Base-by-base conservation (phyloP, 176 grass and related monocot species). In the Tuctoria greenei region DNA sequence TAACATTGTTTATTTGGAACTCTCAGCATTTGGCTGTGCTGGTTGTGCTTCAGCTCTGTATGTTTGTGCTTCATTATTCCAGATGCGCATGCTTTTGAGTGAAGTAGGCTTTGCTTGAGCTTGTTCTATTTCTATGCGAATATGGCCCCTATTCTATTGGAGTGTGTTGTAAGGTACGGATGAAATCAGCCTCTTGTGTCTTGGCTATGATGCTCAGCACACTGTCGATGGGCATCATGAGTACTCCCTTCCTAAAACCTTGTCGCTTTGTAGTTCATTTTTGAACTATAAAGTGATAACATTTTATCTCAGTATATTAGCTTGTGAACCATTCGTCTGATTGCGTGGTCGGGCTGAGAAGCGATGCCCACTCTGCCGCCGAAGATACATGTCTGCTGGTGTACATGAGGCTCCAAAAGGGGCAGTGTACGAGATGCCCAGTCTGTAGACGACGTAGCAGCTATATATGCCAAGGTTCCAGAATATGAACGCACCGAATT, bases 131-230 rank as follows among this genome's bases (percentile, higher is more conserved):
- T 73, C 47, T 31, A 73, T 73, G 59, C 63, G 66, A 86, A 55
- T 74, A n/a, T n/a, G 49, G 10, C 43, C 17, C 31, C 71, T 52
- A 20, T 21, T 54, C 17, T 54, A 6, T 86, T 38, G 23, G 66
- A 73, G 57, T 80, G 83, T n/a, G 43, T 75, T 75, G 77, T 47
- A 80, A 85, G 83, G 11, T 9, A 77, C 74, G 74, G 44, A 64
- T 65, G 61, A n/a, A 8, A n/a, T n/a, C n/a, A n/a, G n/a, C n/a
- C n/a, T n/a, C n/a, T n/a, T n/a, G n/a, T n/a, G n/a, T n/a, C n/a
- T n/a, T n/a, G n/a, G n/a, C n/a, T n/a, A n/a, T n/a, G n/a, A n/a
- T n/a, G n/a, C n/a, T n/a, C n/a, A n/a, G n/a, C n/a, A n/a, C n/a
- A n/a, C n/a, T n/a, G n/a, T n/a, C n/a, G n/a, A n/a, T n/a, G n/a